Evolutionary conservation across 371 early-diverging fungal species (phyloP).

Genomic region (Saksenaea oblongispora): DNA sequence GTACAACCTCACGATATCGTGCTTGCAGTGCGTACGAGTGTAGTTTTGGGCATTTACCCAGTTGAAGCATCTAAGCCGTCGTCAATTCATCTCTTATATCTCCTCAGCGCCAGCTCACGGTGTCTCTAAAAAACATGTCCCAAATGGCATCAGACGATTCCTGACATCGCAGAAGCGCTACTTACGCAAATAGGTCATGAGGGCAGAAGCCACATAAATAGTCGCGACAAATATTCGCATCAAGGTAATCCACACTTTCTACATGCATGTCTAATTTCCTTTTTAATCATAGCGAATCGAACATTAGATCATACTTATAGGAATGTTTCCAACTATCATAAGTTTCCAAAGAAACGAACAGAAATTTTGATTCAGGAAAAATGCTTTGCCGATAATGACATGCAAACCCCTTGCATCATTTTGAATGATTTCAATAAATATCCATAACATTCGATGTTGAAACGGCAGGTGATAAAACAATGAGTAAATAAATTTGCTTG

Average conservation of each 20-base stretch:
- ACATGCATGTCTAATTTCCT: not conserved
- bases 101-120: not conserved
- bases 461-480: no score
- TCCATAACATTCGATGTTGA: no score
- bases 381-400: no score
- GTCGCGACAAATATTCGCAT: conserved; percentile 10
- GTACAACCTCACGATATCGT: conserved; percentile 1
- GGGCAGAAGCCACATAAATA: conserved; percentile 18
- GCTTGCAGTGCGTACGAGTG: not conserved
- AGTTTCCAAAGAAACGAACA: not conserved
- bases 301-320: not conserved
- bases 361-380: no score
- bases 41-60: not conserved
- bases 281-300: not conserved
- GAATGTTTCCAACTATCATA: not conserved
- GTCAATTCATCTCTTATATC: not conserved
- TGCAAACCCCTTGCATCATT: no score
- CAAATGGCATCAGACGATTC: not conserved
- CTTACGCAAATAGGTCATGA: conserved; percentile 10
- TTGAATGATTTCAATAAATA: no score
- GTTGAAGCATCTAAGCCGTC: not conserved
- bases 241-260: not conserved
- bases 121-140: not conserved
- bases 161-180: not conserved
- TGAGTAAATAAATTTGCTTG: no score